phyloP scores from a whole-genome alignment of 1,284 basidiomycete species.

The Naganishia liquefaciens region DNA sequence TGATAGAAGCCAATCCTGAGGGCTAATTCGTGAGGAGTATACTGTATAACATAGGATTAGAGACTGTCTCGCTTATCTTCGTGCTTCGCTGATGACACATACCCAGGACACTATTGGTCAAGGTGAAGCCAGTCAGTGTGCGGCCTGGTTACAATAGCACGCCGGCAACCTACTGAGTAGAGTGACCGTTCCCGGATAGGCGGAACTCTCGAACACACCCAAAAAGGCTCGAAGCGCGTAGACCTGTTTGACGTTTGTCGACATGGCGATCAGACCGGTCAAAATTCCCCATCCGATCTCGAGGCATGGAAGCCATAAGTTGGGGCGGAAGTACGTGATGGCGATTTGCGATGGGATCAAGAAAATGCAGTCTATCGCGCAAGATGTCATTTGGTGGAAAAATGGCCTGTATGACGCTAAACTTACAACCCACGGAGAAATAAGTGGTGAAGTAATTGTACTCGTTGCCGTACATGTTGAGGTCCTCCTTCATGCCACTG shows the following conservation, averaged over 20 bases:
- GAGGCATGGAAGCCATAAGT: constrained; percentile 38
- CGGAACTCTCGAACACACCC: constrained; percentile 41
- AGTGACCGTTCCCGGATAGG: constrained; percentile 42
- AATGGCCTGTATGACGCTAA: not conserved
- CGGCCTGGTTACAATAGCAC: not conserved
- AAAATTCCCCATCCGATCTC: constrained; percentile 43
- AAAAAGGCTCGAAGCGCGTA: constrained; percentile 40
- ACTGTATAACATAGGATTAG: constrained; percentile 31
- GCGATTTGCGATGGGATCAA: constrained; percentile 45
- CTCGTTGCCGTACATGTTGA: constrained; percentile 68
- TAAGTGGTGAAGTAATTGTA: constrained; percentile 59
- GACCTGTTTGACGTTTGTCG: constrained; percentile 40
- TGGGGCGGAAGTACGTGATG: constrained; percentile 42
- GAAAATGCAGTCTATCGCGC: constrained; percentile 40
- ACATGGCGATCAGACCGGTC: constrained; percentile 39
- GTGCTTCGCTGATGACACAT: not conserved
- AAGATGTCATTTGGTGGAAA: not conserved
- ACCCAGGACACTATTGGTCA: constrained; percentile 21
- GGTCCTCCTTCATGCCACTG: constrained; percentile 75
- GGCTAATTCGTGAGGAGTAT: constrained; percentile 42
- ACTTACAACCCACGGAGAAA: constrained; percentile 34
- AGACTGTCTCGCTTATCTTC: not conserved
- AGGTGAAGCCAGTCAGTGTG: not conserved
- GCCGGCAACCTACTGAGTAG: constrained; percentile 35
- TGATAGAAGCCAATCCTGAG: constrained; percentile 44